These are phyloP conservation scores for Solanum chacoense DNA, from an alignment of 305 asterid genomes.

Conservation along the genomic window DNA sequence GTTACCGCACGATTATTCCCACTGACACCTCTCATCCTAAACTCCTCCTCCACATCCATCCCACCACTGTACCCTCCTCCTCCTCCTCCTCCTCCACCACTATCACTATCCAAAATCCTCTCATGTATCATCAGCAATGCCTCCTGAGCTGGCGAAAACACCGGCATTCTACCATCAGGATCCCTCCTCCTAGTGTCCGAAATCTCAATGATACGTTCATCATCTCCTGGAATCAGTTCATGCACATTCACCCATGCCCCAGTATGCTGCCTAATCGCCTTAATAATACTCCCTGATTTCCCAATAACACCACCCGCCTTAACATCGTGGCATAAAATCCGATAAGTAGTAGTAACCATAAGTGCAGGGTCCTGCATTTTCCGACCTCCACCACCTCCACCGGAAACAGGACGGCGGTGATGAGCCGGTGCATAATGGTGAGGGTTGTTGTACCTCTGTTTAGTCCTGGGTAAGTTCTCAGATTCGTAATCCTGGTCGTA, in stretches of 20 bases:
- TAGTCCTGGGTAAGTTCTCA: slow-evolving; percentile 20
- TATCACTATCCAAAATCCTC: slow-evolving; percentile 68
- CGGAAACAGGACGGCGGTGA: slow-evolving; percentile 32
- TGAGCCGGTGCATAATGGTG: slow-evolving; percentile 29
- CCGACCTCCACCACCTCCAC: slow-evolving; percentile 28
- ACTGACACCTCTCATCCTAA: slow-evolving; percentile 33
- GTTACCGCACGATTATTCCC: slow-evolving; percentile 46
- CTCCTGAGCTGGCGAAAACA: slow-evolving; percentile 82
- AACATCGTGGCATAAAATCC: slow-evolving; percentile 70
- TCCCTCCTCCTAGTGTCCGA: slow-evolving; percentile 67
- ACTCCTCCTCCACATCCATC: slow-evolving; percentile 43
- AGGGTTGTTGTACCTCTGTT: slow-evolving; percentile 49
- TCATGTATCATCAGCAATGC: slow-evolving; percentile 79
- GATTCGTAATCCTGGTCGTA: slow-evolving; percentile 78
- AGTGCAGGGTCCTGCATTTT: slow-evolving; percentile 47
- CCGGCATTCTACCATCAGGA: slow-evolving; percentile 62
- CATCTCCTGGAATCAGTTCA: slow-evolving; percentile 73
- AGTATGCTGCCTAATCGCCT: slow-evolving; percentile 78
- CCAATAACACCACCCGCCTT: slow-evolving; percentile 96
- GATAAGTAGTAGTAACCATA: slow-evolving; percentile 76
- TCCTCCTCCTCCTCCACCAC: slow-evolving; percentile 24
- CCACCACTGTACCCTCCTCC: slow-evolving; percentile 43
- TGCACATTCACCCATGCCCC: slow-evolving; percentile 95
- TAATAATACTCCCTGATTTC: slow-evolving; percentile 76
- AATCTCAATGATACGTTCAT: slow-evolving; percentile 87